A percentile compares a stretch with the other conserved stretches of the same genome.
These are phyloP conservation scores for Daedalea quercina DNA, from an alignment of 768 basidiomycete genomes.

Conservation along the genomic window DNA sequence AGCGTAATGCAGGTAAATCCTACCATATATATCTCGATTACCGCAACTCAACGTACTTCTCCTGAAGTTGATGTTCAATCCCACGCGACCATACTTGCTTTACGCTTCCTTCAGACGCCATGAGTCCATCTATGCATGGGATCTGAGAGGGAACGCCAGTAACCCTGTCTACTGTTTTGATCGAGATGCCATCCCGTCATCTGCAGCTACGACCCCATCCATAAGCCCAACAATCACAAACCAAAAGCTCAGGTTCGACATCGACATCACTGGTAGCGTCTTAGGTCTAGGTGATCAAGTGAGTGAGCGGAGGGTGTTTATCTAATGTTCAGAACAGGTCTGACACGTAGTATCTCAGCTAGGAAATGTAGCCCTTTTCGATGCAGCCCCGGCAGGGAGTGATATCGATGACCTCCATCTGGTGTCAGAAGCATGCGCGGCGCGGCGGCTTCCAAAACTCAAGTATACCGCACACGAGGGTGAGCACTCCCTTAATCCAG, in stretches of 20 bases:
- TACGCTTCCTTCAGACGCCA: constrained; percentile 74
- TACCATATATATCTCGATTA: neutral
- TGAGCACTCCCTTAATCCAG: constrained; percentile 20
- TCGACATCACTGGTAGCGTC: constrained; percentile 62
- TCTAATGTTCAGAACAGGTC: neutral
- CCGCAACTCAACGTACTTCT: neutral
- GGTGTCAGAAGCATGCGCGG: neutral
- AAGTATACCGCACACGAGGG: constrained; percentile 52
- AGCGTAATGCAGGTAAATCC: constrained; percentile 48
- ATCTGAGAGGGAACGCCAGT: constrained; percentile 55
- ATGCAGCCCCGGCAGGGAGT: constrained; percentile 27
- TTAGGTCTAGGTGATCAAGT: constrained; percentile 68
- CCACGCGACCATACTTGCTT: constrained; percentile 58
- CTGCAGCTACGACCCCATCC: constrained; percentile 1
- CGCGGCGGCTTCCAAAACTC: constrained; percentile 22
- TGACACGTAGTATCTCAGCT: constrained; percentile 28
- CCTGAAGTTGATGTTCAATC: constrained; percentile 70
- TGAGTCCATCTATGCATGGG: constrained; percentile 68
- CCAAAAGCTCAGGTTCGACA: constrained; percentile 72
- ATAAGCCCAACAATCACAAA: constrained; percentile 39
- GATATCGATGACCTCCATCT: neutral
- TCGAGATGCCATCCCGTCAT: constrained; percentile 1
- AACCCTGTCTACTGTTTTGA: constrained; percentile 33
- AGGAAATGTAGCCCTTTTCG: constrained; percentile 57
- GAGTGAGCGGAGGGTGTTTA: too few relatives aligned